phyloP scores from a whole-genome alignment of 805 yeast species.

The Kuraishia hungarica region DNA sequence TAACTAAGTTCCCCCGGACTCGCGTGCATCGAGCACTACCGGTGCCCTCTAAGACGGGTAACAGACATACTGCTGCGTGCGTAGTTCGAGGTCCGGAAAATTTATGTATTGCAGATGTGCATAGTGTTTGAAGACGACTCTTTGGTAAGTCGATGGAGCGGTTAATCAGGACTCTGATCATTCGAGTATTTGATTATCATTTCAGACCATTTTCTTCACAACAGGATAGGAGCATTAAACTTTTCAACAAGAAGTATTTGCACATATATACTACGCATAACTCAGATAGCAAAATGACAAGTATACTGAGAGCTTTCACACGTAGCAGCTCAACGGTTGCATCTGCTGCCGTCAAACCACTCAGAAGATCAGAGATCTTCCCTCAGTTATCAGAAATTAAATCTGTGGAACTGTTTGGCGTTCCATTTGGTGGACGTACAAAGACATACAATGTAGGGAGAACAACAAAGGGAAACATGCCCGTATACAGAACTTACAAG shows the following conservation, averaged over 20 bases:
- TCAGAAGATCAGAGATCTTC: slow-evolving; percentile 3
- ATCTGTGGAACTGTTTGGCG: slow-evolving; percentile 1
- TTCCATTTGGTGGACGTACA: slow-evolving; percentile 5
- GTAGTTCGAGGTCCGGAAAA: not conserved
- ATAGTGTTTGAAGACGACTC: not conserved
- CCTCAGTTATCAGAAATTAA: not conserved
- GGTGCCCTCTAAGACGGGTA: not conserved
- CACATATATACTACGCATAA: too few species aligned
- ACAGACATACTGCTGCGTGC: not conserved
- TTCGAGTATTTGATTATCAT: not conserved
- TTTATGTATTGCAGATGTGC: not conserved
- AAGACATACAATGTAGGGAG: slow-evolving; percentile 36
- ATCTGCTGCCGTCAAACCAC: not conserved
- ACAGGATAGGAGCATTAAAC: too few species aligned
- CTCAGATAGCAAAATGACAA: not conserved
- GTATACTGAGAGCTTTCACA: not conserved
- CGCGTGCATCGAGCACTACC: not conserved
- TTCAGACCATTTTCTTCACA: too few species aligned
- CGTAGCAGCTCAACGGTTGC: not conserved
- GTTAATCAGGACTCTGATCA: not conserved
- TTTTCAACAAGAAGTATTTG: too few species aligned
- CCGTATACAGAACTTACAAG: slow-evolving; percentile 43
- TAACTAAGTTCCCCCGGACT: not conserved
- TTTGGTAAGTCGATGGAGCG: not conserved
- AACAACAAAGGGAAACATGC: slow-evolving; percentile 60